These are phyloP conservation scores for Ophiostoma ulmi DNA, from an alignment of 2,329 filamentous ascomycete genomes.

Conservation along the genomic window DNA sequence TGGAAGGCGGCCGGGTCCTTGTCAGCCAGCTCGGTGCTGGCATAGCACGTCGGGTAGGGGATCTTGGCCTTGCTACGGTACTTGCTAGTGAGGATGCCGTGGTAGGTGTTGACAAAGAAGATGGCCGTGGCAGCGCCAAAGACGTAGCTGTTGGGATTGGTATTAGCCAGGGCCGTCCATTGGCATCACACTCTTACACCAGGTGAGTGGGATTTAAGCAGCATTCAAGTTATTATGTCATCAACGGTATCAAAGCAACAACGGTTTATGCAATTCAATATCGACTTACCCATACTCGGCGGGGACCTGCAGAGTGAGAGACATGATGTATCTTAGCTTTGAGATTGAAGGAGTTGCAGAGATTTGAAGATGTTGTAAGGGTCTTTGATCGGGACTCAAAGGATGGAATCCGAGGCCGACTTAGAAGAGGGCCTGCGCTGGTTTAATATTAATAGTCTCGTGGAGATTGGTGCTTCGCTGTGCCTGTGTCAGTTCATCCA, in stretches of 20 bases:
- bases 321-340: slow-evolving; percentile 12
- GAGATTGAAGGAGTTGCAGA: not conserved
- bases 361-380: not conserved
- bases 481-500: not conserved
- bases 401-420: not conserved
- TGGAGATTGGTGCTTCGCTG: not conserved
- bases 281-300: slow-evolving; percentile 24
- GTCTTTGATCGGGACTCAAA: not conserved
- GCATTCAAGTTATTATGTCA: not conserved
- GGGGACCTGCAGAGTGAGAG: slow-evolving; percentile 23
- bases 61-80: slow-evolving; percentile 51
- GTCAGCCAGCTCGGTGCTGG: slow-evolving; percentile 47
- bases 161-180: slow-evolving; percentile 12
- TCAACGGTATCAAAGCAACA: not conserved
- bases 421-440: not conserved
- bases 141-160: slow-evolving; percentile 48
- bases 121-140: slow-evolving; percentile 53
- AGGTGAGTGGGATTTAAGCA: not conserved
- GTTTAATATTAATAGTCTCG: slow-evolving; percentile 6
- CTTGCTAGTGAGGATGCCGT: slow-evolving; percentile 43
- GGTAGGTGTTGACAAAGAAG: slow-evolving; percentile 54
- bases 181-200: not conserved
- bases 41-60: slow-evolving; percentile 55
- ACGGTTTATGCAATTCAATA: no score
- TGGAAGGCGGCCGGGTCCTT: slow-evolving; percentile 50